Conservation (phyloP, 495 filamentous ascomycete genomes). For the Aspergillus cristatus region DNA sequence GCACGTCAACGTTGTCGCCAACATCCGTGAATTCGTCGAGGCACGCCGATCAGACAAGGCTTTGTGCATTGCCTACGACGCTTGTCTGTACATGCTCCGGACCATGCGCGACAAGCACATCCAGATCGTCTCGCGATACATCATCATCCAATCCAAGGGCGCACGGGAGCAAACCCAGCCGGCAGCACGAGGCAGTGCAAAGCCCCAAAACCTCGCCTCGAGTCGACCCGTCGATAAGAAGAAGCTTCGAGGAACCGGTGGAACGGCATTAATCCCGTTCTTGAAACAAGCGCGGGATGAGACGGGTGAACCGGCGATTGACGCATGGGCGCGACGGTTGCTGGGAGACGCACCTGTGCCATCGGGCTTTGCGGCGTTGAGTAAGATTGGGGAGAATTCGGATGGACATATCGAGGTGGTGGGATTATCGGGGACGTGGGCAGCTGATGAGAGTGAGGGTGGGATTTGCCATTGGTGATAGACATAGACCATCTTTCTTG, state of each 20-base stretch:
- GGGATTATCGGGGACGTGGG: constrained; percentile 80
- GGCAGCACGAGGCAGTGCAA: constrained; percentile 17
- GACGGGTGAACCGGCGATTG: constrained; percentile 84
- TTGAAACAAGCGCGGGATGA: constrained; percentile 93
- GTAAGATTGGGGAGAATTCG: constrained; percentile 57
- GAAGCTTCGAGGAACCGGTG: constrained; percentile 81
- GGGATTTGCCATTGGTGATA: constrained; percentile 58
- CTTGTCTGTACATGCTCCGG: constrained; percentile 84
- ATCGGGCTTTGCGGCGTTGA: constrained; percentile 37
- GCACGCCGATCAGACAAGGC: constrained; percentile 47
- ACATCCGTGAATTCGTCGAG: constrained; percentile 82
- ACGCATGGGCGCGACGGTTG: constrained; percentile 68
- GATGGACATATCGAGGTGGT: constrained; percentile 58
- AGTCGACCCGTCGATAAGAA: constrained; percentile 42
- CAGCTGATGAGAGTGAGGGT: constrained; percentile 71
- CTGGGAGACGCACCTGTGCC: constrained; percentile 48
- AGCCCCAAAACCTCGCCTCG: constrained; percentile 57
- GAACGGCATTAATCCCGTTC: constrained; percentile 87
- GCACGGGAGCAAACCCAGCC: constrained; percentile 30
- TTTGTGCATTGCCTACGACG: constrained; percentile 77
- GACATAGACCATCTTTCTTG: no score
- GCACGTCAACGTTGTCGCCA: constrained; percentile 69
- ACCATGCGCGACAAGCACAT: constrained; percentile 89
- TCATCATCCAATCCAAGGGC: constrained; percentile 60
- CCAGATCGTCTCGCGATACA: constrained; percentile 92